phyloP scores from a whole-genome alignment of 2,329 filamentous ascomycete species.

The Helminthosporium solani region DNA sequence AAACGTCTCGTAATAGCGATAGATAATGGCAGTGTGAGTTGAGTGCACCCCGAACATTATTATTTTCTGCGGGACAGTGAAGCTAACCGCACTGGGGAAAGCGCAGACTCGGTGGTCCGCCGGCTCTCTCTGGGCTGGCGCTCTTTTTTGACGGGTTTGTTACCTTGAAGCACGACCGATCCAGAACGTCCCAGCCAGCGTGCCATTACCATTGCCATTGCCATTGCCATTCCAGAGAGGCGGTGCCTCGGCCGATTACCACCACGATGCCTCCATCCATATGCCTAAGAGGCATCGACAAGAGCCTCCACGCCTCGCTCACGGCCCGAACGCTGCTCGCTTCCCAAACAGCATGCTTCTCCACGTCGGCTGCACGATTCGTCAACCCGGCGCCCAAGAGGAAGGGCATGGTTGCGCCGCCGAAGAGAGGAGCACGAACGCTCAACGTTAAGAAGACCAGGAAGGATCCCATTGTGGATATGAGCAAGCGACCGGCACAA shows the following conservation, averaged over 20 bases:
- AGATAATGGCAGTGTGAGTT: not conserved
- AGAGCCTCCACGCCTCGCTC: constrained; percentile 20
- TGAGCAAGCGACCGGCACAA: constrained; percentile 57
- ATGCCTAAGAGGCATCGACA: constrained; percentile 36
- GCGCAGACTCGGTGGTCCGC: constrained; percentile 1
- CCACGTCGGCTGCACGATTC: constrained; percentile 34
- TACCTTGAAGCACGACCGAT: too few relatives aligned
- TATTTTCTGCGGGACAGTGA: constrained; percentile 12
- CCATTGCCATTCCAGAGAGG: constrained; percentile 24
- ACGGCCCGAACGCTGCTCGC: constrained; percentile 26
- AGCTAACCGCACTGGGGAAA: constrained; percentile 11
- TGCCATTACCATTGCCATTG: constrained; percentile 15
- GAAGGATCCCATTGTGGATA: constrained; percentile 42
- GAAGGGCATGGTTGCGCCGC: constrained; percentile 26
- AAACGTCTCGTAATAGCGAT: not conserved
- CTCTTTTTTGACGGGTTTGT: too few relatives aligned
- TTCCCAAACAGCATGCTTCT: constrained; percentile 35
- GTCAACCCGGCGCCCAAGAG: constrained; percentile 30
- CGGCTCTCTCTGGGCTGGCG: too few relatives aligned
- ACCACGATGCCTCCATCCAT: constrained; percentile 33
- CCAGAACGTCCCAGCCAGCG: constrained; percentile 1
- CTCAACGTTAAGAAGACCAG: constrained; percentile 48
- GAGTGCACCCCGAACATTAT: constrained; percentile 6
- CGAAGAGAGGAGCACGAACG: constrained; percentile 41
- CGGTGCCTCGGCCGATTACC: constrained; percentile 17